Base-by-base conservation (phyloP, 1,139 yeast genomes). In the Hanseniaspora uvarum region DNA sequence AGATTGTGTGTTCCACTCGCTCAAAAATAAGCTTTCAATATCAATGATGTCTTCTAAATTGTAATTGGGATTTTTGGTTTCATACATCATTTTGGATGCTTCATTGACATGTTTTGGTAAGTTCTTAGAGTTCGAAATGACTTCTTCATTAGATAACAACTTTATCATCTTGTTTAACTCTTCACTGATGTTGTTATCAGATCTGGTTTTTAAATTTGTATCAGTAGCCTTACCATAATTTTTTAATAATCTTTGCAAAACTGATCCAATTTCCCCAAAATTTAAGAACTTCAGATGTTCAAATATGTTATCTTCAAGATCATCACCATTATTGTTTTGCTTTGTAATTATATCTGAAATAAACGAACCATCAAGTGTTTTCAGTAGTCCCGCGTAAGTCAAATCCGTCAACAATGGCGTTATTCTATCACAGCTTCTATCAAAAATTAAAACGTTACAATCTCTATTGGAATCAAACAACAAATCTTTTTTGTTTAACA, bases 311-410 rank as follows among this genome's bases (percentile, higher is more conserved):
- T 75, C 79, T 6, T 21, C 6, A 5, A 18, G 70, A 56, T 60
- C 68, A 65, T 61, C 67, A 59, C 64, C 74, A 68, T 57, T 62
- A 41, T 54, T 56, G 52, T 36, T 55, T 55, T 46, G 57, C n/a
- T 51, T 47, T 1, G 58, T 54, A 4, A 55, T 46, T 14, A 54
- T 55, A 10, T 50, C 56, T n/a, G 53, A 54, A 30, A 56, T 56
- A 24, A 44, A 44, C 2, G 14, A 5, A n/a, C 76, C 78, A 60
- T 80, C 74, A 24, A 81, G 67, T 63, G 88, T 96, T 64, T 86
- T 89, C 23, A 88, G 72, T 14, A 92, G 71, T 0, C 98, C 98
- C 36, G 79, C 75, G 64, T 89, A 92, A 2, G 87, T 85, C 60
- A 88, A 69, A 62, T 92, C 96, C 36, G 81, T 79, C 57, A 87